Evolutionary conservation across 495 filamentous ascomycete species (phyloP).

Genomic region (Podospora fimiseda): DNA sequence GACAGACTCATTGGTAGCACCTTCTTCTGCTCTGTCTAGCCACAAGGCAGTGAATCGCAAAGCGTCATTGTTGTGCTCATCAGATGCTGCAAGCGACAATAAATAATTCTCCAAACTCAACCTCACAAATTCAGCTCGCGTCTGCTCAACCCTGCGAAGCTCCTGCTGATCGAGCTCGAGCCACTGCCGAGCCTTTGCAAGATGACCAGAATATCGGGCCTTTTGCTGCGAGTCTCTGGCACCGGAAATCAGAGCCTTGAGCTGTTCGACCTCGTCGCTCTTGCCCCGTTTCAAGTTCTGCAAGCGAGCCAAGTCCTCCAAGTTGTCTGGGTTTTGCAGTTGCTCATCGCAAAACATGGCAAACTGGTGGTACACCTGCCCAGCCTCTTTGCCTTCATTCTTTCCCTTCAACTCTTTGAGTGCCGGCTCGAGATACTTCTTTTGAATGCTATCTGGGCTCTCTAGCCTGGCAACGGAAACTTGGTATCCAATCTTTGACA

Average conservation of each 20-base stretch:
- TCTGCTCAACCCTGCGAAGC: constrained; percentile 66
- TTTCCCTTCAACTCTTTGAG: constrained; percentile 72
- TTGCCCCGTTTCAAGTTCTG: constrained; percentile 75
- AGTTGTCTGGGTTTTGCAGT: constrained; percentile 70
- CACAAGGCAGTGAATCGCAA: constrained; percentile 94
- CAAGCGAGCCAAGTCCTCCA: constrained; percentile 80
- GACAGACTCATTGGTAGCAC: constrained; percentile 71
- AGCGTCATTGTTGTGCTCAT: constrained; percentile 81
- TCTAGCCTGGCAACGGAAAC: constrained; percentile 89
- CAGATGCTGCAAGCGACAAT: constrained; percentile 71
- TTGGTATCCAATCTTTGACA: constrained; percentile 82
- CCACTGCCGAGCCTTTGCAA: constrained; percentile 74
- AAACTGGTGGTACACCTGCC: constrained; percentile 88
- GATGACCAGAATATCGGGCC: constrained; percentile 32
- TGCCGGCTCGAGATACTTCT: constrained; percentile 72
- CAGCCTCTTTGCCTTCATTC: constrained; percentile 64
- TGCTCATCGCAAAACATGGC: constrained; percentile 93
- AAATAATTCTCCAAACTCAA: constrained; percentile 95
- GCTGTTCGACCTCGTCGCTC: constrained; percentile 63
- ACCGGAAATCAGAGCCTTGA: constrained; percentile 48
- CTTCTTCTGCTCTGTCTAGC: constrained; percentile 71
- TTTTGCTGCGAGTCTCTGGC: constrained; percentile 33
- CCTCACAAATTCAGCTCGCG: constrained; percentile 70
- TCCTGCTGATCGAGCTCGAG: constrained; percentile 82
- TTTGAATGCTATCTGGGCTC: constrained; percentile 83